Evolutionary conservation across 208 protist species (phyloP), one percentile per base, ranked within the genome.

Genomic region (Vickermania ingenoplastis): DNA sequence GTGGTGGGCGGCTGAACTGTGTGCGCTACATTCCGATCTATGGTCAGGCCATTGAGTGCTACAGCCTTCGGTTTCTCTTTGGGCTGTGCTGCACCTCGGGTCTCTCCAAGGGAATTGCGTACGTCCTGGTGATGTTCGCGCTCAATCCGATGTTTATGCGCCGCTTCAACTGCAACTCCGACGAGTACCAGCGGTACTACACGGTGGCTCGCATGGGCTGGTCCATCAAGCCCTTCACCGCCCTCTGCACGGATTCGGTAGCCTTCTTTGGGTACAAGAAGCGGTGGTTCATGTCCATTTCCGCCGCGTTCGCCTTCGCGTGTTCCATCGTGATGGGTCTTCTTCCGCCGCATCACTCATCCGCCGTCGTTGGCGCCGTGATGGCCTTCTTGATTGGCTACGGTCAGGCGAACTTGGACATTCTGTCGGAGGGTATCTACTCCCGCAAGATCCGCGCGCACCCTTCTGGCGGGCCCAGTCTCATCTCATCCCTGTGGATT

Each of bases 371-470:
- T 1, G 75, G 62, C 7, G 69, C 61, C 14, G 72, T 51, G 11
- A 63, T 79, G 31, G 48, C 75, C 17, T 86, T 86, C 52, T 36
- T 81, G 30, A 58, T 53, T 11, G 45, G 62, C 55, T 75, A 81
- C 41, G 63, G 56, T 50, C 63, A 70, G 21, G 52, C 68, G 3
- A 75, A 72, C 49, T 54, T 82, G 28, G 79, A 86, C 60, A 71
- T 82, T 36, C 79, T 86, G 14, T 73, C 72, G 23, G 51, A 86
- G 60, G 79, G 79, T n/a, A 61, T 73, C 54, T 86, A 77, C 69
- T 77, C 65, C 61, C 69, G 73, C 24, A 21, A 69, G 45, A 74
- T 86, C n/a, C 72, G 69, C n/a, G 53, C 41, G 31, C 26, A 55
- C 13, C 79, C 71, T 7, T 29, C 31, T 23, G 57, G 53, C 3